Evolutionary conservation across 2,329 filamentous ascomycete species (phyloP).

Genomic region (Apiospora phragmitis): DNA sequence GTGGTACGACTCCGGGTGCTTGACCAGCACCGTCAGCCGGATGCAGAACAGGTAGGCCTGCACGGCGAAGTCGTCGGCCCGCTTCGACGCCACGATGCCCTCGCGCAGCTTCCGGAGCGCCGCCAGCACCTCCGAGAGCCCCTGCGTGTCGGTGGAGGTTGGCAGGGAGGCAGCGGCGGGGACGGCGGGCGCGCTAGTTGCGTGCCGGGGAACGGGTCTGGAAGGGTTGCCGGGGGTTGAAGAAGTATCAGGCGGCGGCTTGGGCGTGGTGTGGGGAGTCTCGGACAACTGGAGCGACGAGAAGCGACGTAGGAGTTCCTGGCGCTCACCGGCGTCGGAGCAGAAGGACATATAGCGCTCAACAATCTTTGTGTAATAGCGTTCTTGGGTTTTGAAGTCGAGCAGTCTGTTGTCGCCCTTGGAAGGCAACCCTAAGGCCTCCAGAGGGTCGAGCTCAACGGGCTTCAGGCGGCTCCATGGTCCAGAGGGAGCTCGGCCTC

Average conservation of each 20-base stretch:
- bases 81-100: constrained; percentile 76
- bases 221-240: constrained; percentile 15
- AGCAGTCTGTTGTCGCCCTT: constrained; percentile 84
- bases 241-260: background rate
- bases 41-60: constrained; percentile 91
- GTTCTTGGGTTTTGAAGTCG: constrained; percentile 76
- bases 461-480: constrained; percentile 74
- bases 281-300: constrained; percentile 55
- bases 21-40: constrained; percentile 76
- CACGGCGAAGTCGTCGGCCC: constrained; percentile 79
- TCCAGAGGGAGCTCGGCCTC: constrained; percentile 45
- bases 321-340: constrained; percentile 68
- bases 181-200: constrained; percentile 17
- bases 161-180: constrained; percentile 16
- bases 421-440: constrained; percentile 81
- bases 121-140: constrained; percentile 73
- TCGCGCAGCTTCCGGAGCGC: constrained; percentile 92
- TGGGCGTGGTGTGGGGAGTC: constrained; percentile 19
- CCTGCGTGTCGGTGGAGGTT: constrained; percentile 49
- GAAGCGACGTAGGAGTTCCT: constrained; percentile 75
- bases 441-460: constrained; percentile 72
- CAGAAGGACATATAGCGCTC: constrained; percentile 90
- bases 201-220: constrained; percentile 16
- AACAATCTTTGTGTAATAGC: constrained; percentile 84
- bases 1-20: constrained; percentile 85